Conservation (phyloP, 768 basidiomycete species). For the Lactarius trivialis region DNA sequence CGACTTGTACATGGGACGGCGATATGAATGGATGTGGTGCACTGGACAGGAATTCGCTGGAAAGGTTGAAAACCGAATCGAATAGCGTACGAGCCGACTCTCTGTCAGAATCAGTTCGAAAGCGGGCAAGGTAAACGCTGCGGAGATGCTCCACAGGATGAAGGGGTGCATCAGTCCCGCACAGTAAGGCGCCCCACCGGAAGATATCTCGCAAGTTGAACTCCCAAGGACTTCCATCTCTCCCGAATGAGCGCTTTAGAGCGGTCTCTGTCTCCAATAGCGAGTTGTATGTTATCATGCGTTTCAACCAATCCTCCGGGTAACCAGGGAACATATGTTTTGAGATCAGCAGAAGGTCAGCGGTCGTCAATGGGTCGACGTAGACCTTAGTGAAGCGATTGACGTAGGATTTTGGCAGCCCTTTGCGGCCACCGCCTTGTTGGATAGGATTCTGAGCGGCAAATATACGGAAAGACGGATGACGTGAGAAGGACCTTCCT, state of each 20-base stretch:
- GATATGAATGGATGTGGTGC: conserved; percentile 40
- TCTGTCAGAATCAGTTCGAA: conserved; percentile 70
- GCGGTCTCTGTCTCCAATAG: conserved; percentile 62
- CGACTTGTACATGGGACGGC: conserved; percentile 52
- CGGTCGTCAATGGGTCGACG: conserved; percentile 71
- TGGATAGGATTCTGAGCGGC: conserved; percentile 95
- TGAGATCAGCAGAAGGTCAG: conserved; percentile 76
- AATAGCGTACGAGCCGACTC: conserved; percentile 46
- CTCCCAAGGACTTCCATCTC: conserved; percentile 90
- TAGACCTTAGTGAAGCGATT: conserved; percentile 99
- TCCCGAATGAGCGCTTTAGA: conserved; percentile 58
- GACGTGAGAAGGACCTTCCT: conserved; percentile 77
- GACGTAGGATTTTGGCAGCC: conserved; percentile 93
- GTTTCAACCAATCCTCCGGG: conserved; percentile 45
- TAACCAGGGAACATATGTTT: conserved; percentile 61
- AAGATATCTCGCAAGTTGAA: conserved; percentile 95
- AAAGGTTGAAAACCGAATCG: conserved; percentile 41
- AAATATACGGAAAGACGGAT: conserved; percentile 94
- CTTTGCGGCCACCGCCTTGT: conserved; percentile 96
- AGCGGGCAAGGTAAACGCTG: conserved; percentile 78
- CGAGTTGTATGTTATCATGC: conserved; percentile 81
- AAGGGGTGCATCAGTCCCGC: conserved; percentile 27
- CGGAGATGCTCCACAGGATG: conserved; percentile 62
- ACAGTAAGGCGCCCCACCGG: conserved; percentile 70
- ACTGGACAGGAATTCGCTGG: conserved; percentile 25